Base-by-base conservation (phyloP, 768 basidiomycete genomes). In the Collybiopsis confluens region DNA sequence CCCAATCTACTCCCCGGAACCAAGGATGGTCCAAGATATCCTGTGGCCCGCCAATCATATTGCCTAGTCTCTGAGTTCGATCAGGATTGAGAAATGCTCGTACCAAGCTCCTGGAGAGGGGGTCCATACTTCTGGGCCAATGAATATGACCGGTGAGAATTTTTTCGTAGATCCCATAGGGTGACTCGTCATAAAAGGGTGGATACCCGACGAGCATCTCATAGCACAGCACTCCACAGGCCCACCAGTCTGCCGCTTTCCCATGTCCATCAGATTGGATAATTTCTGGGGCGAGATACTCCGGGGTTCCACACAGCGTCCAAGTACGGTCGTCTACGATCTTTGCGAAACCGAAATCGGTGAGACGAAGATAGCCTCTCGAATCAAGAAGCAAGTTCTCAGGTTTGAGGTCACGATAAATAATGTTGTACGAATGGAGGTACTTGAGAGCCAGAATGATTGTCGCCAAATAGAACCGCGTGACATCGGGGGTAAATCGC, bases 201-300 rank as follows among this genome's bases (percentile, higher is more conserved):
- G 96, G 95, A 65, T 96, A 98, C 1, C 97, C 97, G 28, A 96
- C 96, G 41, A 99, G 82, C 94, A 98, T 98, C 68, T 99, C 97
- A 67, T 96, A 99, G 68, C 91, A 92, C 33, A 99, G 76, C 43
- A 98, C 90, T 18, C 97, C 97, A 62, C 94, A 88, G 8, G 97
- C 96, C 97, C 97, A 99, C 94, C 94, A 99, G 66, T 99, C 96
- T 5, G 94, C 95, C 8, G 95, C 94, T 68, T 97, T 96, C 10
- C 94, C 94, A 69, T 99, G 97, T 10, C 97, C 97, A 58, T 96
- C 94, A 5, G 92, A 93, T 64, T 96, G 88, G 54, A 99, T 97
- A 54, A 99, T 97, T 71, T 99, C 97, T 18, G 97, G 97, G 2
- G 97, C 96, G 35, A 99, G 85, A 66, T 99, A 98, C 70, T 95